Base-by-base conservation (phyloP, 2,329 filamentous ascomycete species). In the Aotearoamyces nothofagi region DNA sequence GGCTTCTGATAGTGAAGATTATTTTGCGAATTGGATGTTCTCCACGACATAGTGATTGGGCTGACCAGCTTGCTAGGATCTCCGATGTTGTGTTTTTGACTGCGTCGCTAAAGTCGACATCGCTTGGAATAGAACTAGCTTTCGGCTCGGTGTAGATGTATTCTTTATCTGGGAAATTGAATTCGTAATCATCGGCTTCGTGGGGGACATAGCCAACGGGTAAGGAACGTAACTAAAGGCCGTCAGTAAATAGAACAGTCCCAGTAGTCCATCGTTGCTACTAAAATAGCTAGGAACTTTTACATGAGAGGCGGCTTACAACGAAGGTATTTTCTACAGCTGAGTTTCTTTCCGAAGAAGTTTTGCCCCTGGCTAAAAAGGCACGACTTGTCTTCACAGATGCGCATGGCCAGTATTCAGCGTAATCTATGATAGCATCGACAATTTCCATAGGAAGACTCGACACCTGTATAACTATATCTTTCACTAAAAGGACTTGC, bases 371-470 rank as follows among this genome's bases (percentile, higher is more conserved):
- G n/a, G n/a, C n/a, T n/a, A n/a, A n/a, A n/a, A n/a, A n/a, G n/a
- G n/a, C n/a, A n/a, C n/a, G n/a, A 14, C n/a, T 23, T 15, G 24
- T 27, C n/a, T 13, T 24, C 10, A 24, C 11, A n/a, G 50, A 42
- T 1, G 51, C 48, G 38, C 63, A 62, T 9, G 61, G 61, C 70
- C 71, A 77, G 47, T 75, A 76, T 47, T 74, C 69, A 31, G 69
- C 71, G 15, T 54, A 45, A 40, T 77, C 69, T 30, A 75, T 47
- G 25, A 77, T 59, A 25, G 48, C 44, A 40, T 74, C 61, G 20
- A 70, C 51, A 0, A 77, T 34, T 34, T 75, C 70, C 2, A 55
- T 45, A 0, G 71, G 70, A 2, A 76, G 49, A 3, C 44, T 45
- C 5, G 50, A 47, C 8, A 47, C 52, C 29, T 55, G 53, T 15